These are phyloP conservation scores for Ogataea philodendri DNA, from an alignment of 805 yeast species.

Conservation along the genomic window DNA sequence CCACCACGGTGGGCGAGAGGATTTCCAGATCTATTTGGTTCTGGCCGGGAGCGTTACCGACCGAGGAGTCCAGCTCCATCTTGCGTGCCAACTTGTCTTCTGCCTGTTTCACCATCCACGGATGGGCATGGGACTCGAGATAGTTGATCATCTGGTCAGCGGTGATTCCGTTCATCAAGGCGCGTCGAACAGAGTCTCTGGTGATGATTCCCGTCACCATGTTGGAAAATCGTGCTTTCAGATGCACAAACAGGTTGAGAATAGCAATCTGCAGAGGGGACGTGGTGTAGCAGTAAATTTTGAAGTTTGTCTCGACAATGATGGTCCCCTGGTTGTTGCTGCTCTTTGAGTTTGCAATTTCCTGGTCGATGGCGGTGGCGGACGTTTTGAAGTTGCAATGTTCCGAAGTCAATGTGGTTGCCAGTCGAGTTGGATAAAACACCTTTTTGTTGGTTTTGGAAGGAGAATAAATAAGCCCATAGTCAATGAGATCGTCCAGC, in stretches of 20 bases:
- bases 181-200: slow-evolving; percentile 84
- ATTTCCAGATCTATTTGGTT: slow-evolving; percentile 55
- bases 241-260: slow-evolving; percentile 79
- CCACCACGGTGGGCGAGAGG: slow-evolving; percentile 93
- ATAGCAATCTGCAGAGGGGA: slow-evolving; percentile 95
- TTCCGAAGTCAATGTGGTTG: slow-evolving; percentile 87
- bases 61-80: slow-evolving; percentile 57
- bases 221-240: slow-evolving; percentile 81
- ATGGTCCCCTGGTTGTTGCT: slow-evolving; percentile 56
- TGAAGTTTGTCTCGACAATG: slow-evolving; percentile 90
- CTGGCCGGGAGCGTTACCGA: slow-evolving; percentile 37
- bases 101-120: slow-evolving; percentile 77
- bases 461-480: slow-evolving; percentile 73
- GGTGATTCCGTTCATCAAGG: slow-evolving; percentile 83
- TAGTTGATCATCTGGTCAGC: slow-evolving; percentile 93
- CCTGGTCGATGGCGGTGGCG: slow-evolving; percentile 70
- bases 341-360: slow-evolving; percentile 39
- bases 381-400: slow-evolving; percentile 69
- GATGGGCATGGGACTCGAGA: slow-evolving; percentile 88
- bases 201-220: slow-evolving; percentile 93
- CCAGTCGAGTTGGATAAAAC: slow-evolving; percentile 87
- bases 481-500: slow-evolving; percentile 87
- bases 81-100: slow-evolving; percentile 67
- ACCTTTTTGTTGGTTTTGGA: slow-evolving; percentile 11
- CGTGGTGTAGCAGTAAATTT: slow-evolving; percentile 87